Conservation (phyloP, 176 grass and related monocot genomes). For the Leersia perrieri region DNA sequence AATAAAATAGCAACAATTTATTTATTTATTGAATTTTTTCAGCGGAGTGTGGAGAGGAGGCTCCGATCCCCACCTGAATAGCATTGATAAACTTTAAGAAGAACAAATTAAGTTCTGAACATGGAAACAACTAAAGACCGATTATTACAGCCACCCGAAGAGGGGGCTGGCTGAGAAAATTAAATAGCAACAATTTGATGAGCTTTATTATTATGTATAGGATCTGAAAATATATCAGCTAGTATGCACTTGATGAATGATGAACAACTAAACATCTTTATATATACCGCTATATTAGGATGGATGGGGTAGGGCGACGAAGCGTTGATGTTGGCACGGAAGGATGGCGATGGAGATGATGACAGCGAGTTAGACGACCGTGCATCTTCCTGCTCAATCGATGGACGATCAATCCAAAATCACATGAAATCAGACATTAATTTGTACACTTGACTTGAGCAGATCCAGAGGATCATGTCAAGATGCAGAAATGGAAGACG, state of each 20-base stretch:
- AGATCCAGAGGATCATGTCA: neutral
- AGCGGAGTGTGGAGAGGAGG: too few species aligned
- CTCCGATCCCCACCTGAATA: too few species aligned
- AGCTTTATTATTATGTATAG: neutral
- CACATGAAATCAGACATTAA: slow-evolving; percentile 27
- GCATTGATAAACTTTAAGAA: too few species aligned
- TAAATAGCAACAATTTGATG: neutral
- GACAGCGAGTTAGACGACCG: slow-evolving; percentile 25
- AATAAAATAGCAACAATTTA: neutral
- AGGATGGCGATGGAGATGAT: slow-evolving; percentile 34
- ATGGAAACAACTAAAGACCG: too few species aligned
- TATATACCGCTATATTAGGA: slow-evolving; percentile 41
- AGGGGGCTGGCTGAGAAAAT: too few species aligned
- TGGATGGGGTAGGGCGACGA: slow-evolving; percentile 37
- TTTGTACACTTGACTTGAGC: neutral
- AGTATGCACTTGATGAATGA: neutral
- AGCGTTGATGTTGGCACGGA: slow-evolving; percentile 7
- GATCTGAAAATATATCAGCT: neutral
- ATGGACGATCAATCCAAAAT: neutral
- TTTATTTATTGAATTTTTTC: too few species aligned
- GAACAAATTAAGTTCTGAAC: too few species aligned
- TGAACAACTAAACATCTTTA: neutral
- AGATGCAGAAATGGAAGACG: neutral
- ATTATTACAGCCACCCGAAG: too few species aligned
- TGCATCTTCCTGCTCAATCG: slow-evolving; percentile 35